Evolutionary conservation across 2,329 filamentous ascomycete species (phyloP).

Genomic region (Tympanopsis confertula): DNA sequence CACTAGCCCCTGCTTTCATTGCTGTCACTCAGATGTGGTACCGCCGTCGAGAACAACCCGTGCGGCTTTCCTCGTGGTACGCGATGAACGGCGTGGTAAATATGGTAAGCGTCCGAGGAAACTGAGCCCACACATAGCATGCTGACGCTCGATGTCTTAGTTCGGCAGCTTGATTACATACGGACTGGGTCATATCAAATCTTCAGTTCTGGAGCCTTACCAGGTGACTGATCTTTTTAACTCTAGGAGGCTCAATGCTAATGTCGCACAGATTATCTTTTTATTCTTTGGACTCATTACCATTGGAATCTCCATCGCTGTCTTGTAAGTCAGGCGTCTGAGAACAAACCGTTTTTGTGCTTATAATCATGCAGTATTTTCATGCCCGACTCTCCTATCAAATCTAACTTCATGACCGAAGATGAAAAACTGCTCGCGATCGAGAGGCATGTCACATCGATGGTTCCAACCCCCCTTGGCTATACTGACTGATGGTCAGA

Average conservation of each 20-base stretch:
- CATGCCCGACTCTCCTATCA: slow-evolving; percentile 54
- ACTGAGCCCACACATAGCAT: too few relatives aligned
- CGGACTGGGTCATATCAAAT: slow-evolving; percentile 34
- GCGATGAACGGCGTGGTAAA: slow-evolving; percentile 42
- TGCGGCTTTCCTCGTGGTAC: slow-evolving; percentile 37
- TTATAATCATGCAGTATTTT: slow-evolving; percentile 32
- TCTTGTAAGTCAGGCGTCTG: not conserved
- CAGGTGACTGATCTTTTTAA: slow-evolving; percentile 21
- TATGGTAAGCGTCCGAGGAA: slow-evolving; percentile 23
- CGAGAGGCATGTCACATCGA: slow-evolving; percentile 32
- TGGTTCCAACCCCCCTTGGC: too few relatives aligned
- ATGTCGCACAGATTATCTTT: slow-evolving; percentile 26
- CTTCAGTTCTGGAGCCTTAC: slow-evolving; percentile 30
- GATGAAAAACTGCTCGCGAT: slow-evolving; percentile 46
- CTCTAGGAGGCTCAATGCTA: not conserved
- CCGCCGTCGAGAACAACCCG: slow-evolving; percentile 35
- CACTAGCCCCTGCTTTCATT: slow-evolving; percentile 32
- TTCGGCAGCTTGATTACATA: slow-evolving; percentile 41
- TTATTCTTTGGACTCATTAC: slow-evolving; percentile 37
- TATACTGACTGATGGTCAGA: slow-evolving; percentile 6
- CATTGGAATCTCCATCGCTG: slow-evolving; percentile 29
- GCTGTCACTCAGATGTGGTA: slow-evolving; percentile 44
- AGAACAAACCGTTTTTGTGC: not conserved
- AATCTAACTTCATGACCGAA: slow-evolving; percentile 41
- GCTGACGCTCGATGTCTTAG: slow-evolving; percentile 4